Conservation (phyloP, 2,329 filamentous ascomycete genomes). For the Stachybotrys elegans region DNA sequence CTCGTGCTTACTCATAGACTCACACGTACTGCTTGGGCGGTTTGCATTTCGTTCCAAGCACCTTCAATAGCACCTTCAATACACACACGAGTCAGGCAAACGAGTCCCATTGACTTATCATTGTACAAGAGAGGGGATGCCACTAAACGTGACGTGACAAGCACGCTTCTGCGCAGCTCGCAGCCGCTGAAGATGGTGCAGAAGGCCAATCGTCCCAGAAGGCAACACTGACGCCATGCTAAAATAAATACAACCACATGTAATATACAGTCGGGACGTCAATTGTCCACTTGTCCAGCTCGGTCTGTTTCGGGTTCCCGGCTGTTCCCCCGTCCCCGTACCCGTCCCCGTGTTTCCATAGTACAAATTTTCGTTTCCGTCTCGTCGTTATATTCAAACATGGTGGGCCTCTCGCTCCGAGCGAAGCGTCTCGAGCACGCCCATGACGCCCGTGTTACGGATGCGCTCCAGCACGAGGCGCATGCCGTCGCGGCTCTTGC, state of each 20-base stretch:
- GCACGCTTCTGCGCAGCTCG: constrained; percentile 11
- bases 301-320: too few relatives aligned
- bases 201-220: constrained; percentile 13
- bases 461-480: constrained; percentile 70
- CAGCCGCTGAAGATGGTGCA: too few relatives aligned
- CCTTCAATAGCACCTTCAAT: not conserved
- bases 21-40: too few relatives aligned
- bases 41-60: too few relatives aligned
- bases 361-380: not conserved
- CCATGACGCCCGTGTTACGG: constrained; percentile 52
- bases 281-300: too few relatives aligned
- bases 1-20: too few relatives aligned
- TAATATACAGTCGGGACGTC: constrained; percentile 27
- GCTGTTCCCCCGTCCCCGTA: not conserved
- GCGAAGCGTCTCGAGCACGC: constrained; percentile 52
- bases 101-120: not conserved
- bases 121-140: constrained; percentile 34
- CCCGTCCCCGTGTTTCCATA: not conserved
- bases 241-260: constrained; percentile 21
- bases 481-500: constrained; percentile 81
- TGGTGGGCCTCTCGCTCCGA: constrained; percentile 28
- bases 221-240: constrained; percentile 30
- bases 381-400: not conserved
- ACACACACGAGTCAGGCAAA: not conserved
- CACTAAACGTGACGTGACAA: constrained; percentile 23